Evolutionary conservation across 139 green algal species (phyloP).

Genomic region (Picochlorum sp.): DNA sequence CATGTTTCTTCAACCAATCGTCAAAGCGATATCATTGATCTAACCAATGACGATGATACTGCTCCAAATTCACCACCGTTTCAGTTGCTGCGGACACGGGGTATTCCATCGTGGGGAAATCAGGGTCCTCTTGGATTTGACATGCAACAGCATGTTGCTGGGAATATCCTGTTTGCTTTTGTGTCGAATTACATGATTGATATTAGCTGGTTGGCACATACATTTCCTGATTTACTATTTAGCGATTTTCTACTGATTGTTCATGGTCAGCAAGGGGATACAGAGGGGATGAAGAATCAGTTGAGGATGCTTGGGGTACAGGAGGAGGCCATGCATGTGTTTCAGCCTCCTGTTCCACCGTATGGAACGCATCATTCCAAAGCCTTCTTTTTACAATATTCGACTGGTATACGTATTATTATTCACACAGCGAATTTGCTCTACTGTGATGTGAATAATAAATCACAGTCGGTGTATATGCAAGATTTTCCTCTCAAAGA

Average conservation of each 20-base stretch:
- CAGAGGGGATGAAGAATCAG: background rate
- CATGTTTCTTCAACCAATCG: too few species aligned
- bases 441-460: slow-evolving; percentile 68
- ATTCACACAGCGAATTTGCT: slow-evolving; percentile 80
- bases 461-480: slow-evolving; percentile 57
- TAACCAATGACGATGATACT: background rate
- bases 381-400: slow-evolving; percentile 46
- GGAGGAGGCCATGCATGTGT: background rate
- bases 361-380: slow-evolving; percentile 61
- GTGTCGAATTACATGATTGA: slow-evolving; percentile 70
- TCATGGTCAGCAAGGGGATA: slow-evolving; percentile 27
- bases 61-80: background rate
- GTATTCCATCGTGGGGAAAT: slow-evolving; percentile 30
- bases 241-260: slow-evolving; percentile 36
- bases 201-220: slow-evolving; percentile 50
- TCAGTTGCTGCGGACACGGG: slow-evolving; percentile 15
- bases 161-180: slow-evolving; percentile 29
- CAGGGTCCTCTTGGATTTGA: slow-evolving; percentile 33
- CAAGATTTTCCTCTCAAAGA: slow-evolving; percentile 73
- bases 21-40: too few species aligned
- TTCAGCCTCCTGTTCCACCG: slow-evolving; percentile 31
- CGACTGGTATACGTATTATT: slow-evolving; percentile 55
- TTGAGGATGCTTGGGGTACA: slow-evolving; percentile 3
- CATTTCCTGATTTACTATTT: slow-evolving; percentile 39
- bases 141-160: slow-evolving; percentile 30